These are phyloP conservation scores for Pythium guiyangense DNA, from an alignment of 352 stramenopile species.

Conservation along the genomic window DNA sequence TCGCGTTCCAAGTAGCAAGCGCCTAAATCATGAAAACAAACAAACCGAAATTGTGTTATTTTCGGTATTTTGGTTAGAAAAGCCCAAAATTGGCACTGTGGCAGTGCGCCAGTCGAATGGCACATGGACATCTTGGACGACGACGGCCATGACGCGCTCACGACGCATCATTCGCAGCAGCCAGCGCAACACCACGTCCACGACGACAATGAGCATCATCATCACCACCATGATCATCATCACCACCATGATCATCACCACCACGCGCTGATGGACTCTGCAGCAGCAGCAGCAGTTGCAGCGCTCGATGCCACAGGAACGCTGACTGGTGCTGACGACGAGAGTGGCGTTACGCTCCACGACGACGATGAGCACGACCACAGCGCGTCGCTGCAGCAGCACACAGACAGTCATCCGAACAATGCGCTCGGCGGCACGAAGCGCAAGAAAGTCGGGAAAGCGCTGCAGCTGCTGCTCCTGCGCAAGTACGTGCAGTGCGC, in stretches of 20 bases:
- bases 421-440: neutral
- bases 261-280: constrained; percentile 7
- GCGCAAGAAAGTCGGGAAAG: constrained; percentile 54
- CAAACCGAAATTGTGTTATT: neutral
- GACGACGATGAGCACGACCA: constrained; percentile 16
- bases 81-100: neutral
- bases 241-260: too few relatives aligned
- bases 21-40: neutral
- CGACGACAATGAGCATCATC: too few relatives aligned
- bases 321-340: constrained; percentile 13
- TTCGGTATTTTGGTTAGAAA: neutral
- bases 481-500: constrained; percentile 57
- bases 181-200: neutral
- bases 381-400: constrained; percentile 9
- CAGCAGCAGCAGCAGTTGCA: constrained; percentile 1
- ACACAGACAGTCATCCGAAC: neutral
- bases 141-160: neutral
- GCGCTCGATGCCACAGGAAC: constrained; percentile 7
- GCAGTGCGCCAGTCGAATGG: neutral
- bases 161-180: neutral
- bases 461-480: constrained; percentile 48
- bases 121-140: constrained; percentile 17
- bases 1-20: neutral
- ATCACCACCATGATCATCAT: too few relatives aligned
- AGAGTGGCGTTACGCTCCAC: constrained; percentile 13